Evolutionary conservation across 805 yeast genomes (phyloP), one percentile per base, ranked within the genome.

Genomic region (Ogataea wickerhamii): DNA sequence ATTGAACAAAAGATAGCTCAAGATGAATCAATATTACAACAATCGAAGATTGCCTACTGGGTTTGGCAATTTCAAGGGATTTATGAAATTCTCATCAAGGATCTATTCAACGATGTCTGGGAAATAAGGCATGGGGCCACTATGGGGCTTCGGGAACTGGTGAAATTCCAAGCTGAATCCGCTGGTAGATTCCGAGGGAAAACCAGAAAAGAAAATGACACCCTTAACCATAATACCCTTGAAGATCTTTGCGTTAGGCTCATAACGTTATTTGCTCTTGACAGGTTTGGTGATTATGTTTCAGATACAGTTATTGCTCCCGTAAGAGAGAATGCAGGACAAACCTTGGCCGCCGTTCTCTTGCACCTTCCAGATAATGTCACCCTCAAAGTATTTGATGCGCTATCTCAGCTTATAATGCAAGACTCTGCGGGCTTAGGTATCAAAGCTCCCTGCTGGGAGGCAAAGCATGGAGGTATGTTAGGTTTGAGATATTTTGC

Each of bases 231-330:
- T 13, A 73, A 70, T 31, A 83, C 89, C 37, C 67, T 93, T 24
- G 96, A 93, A 59, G 98, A 93, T 61, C 68, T 91, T 40, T 82
- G 94, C 3, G 87, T 93, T 14, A 72, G 97, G 44, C 57, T 93
- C 32, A 71, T 95, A 53, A 83, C 95, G 5, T 68, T 93, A 10
- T 87, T 93, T 61, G 91, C 97, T 3, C 67, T 93, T 37, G 99
- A 93, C 63, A 67, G 98, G 51, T 93, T 93, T 63, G 98, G 97
- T 32, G 99, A 93, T 66, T 93, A 86, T 60, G 95, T 93, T 22
- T 82, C 95, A 29, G 99, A 93, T 56, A 94, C 95, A 5, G 99
- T 93, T 11, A 95, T 93, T 26, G 98, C 98, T 0, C 99, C 99
- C 1, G 98, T 93, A 4, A 70, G 98, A 55, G 99, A 94, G 63